Conservation (phyloP, 495 filamentous ascomycete species). For the Emericellopsis terricola region DNA sequence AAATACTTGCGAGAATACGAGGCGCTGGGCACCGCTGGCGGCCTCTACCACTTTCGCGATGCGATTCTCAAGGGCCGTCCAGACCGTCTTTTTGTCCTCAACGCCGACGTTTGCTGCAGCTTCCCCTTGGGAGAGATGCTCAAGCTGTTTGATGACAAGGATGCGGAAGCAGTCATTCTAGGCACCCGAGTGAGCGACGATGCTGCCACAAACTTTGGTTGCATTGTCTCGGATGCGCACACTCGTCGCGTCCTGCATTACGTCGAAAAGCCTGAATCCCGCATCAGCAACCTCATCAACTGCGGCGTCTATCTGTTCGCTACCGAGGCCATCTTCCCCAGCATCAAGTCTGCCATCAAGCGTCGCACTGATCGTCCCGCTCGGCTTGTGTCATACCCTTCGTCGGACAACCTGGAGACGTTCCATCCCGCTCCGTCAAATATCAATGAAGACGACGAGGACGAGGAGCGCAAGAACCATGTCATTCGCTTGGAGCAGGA, state of each 20-base stretch:
- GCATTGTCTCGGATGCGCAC: constrained; percentile 89
- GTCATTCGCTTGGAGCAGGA: constrained; percentile 95
- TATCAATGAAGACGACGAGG: constrained; percentile 33
- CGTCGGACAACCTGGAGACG: constrained; percentile 80
- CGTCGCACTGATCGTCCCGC: constrained; percentile 73
- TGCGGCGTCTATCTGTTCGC: constrained; percentile 97
- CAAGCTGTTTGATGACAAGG: constrained; percentile 79
- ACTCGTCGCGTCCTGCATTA: constrained; percentile 96
- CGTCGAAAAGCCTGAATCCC: constrained; percentile 96
- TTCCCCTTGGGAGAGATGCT: constrained; percentile 95
- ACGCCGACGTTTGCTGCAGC: constrained; percentile 98
- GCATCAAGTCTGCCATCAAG: constrained; percentile 90
- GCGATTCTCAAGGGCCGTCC: constrained; percentile 92
- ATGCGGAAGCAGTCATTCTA: constrained; percentile 93
- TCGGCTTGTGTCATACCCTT: constrained; percentile 86
- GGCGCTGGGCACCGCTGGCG: constrained; percentile 86
- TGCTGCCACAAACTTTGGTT: constrained; percentile 88
- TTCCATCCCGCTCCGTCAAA: constrained; percentile 40
- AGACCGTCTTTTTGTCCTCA: constrained; percentile 90
- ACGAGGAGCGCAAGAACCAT: constrained; percentile 61
- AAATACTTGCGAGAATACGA: constrained; percentile 97
- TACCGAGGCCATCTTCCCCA: constrained; percentile 90
- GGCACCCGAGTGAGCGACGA: constrained; percentile 87
- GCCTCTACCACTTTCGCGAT: constrained; percentile 98
- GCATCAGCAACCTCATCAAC: constrained; percentile 98